These are phyloP conservation scores for Phytophthora podocarpi DNA, from an alignment of 352 stramenopile species.

Conservation along the genomic window DNA sequence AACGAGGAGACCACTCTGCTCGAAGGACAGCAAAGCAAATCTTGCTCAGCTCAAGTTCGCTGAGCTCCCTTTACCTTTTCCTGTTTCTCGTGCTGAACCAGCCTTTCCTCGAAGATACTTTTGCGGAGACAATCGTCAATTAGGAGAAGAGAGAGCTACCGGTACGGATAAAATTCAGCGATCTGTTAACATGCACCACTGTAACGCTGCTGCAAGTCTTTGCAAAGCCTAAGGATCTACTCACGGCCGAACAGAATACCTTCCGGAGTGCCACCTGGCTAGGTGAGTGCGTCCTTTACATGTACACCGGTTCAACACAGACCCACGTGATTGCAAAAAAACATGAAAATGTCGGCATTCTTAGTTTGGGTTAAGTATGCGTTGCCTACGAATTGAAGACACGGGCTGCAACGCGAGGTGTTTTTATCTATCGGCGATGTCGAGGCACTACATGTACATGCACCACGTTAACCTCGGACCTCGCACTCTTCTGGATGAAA, in stretches of 20 bases:
- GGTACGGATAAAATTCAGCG: conserved; percentile 1
- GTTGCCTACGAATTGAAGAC: no score
- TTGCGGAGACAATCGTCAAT: background rate
- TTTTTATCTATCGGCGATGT: no score
- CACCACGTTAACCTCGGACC: no score
- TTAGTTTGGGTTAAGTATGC: no score
- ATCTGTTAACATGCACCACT: no score
- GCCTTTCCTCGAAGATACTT: background rate
- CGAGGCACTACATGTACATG: no score
- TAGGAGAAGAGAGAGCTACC: background rate
- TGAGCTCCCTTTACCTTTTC: conserved; percentile 16
- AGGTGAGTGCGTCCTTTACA: conserved; percentile 8
- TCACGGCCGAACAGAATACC: background rate
- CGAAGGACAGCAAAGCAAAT: conserved; percentile 14
- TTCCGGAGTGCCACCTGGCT: conserved; percentile 15
- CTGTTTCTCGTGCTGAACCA: background rate
- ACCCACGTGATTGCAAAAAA: no score
- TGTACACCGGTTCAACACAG: no score
- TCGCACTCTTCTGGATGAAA: no score
- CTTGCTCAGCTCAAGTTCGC: conserved; percentile 8
- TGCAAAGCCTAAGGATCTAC: background rate
- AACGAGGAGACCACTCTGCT: conserved; percentile 4
- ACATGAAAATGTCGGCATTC: no score
- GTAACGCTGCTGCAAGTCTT: background rate
- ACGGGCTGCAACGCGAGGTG: no score